Evolutionary conservation across 78 protist species (phyloP).

Genomic region (Fonticula alba): DNA sequence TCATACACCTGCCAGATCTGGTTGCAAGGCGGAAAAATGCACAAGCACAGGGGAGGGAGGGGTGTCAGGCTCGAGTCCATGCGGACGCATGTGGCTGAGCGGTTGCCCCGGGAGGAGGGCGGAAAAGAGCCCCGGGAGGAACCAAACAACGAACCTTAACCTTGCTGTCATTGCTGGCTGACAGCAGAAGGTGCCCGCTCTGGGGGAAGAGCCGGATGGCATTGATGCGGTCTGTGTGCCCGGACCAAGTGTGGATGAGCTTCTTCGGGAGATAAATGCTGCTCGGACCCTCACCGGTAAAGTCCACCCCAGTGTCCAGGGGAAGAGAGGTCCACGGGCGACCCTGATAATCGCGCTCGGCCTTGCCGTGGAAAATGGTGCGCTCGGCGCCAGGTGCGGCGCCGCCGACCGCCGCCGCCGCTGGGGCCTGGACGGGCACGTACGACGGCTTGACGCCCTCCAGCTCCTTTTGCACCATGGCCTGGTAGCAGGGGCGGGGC

Average conservation of each 20-base stretch:
- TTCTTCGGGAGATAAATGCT: slow-evolving; percentile 4
- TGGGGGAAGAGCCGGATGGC: slow-evolving; percentile 49
- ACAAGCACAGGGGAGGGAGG: no score
- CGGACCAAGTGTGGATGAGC: not conserved
- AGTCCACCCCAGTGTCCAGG: no score
- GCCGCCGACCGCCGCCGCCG: no score
- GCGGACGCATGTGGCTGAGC: not conserved
- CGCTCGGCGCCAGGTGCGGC: no score
- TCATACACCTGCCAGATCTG: slow-evolving; percentile 64
- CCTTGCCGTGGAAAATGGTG: not conserved
- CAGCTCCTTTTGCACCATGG: no score
- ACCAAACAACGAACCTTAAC: slow-evolving; percentile 10
- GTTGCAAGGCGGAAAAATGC: not conserved
- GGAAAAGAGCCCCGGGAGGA: not conserved
- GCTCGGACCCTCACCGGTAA: no score
- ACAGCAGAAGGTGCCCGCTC: slow-evolving; percentile 63
- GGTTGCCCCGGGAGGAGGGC: not conserved
- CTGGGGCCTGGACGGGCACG: no score
- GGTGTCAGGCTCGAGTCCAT: no score
- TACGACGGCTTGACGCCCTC: no score
- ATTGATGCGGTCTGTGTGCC: slow-evolving; percentile 45
- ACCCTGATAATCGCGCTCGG: slow-evolving; percentile 3
- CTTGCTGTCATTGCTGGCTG: slow-evolving; percentile 46
- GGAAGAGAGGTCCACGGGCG: no score
- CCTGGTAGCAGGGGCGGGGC: no score